Evolutionary conservation across 2,329 filamentous ascomycete species (phyloP).

Genomic region (Xylogone sp.): DNA sequence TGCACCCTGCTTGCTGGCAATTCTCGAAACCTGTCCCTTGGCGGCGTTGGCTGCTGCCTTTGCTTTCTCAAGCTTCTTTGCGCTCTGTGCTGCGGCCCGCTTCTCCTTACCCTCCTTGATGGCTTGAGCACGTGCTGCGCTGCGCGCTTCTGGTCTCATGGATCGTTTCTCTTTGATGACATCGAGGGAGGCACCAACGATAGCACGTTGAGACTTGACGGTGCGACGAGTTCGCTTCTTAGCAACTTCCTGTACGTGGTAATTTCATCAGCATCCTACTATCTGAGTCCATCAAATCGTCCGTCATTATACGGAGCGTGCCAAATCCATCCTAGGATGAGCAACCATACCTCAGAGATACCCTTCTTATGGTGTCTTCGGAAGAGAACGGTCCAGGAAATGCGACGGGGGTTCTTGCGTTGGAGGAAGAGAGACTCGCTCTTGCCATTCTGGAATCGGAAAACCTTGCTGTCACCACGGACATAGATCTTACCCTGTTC

Average conservation of each 20-base stretch:
- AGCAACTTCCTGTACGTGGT: slow-evolving; percentile 78
- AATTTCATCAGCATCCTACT: slow-evolving; percentile 11
- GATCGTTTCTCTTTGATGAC: slow-evolving; percentile 99
- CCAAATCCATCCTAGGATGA: slow-evolving; percentile 2
- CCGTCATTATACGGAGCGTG: background rate
- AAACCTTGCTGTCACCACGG: slow-evolving; percentile 99
- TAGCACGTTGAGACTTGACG: slow-evolving; percentile 97
- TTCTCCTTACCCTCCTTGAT: slow-evolving; percentile 99
- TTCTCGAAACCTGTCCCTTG: slow-evolving; percentile 75
- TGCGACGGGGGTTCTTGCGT: slow-evolving; percentile 99
- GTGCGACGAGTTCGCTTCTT: slow-evolving; percentile 99
- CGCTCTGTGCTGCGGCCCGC: slow-evolving; percentile 80
- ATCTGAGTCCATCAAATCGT: slow-evolving; percentile 1
- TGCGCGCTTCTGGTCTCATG: slow-evolving; percentile 92
- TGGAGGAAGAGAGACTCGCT: slow-evolving; percentile 99
- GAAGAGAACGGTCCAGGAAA: slow-evolving; percentile 98
- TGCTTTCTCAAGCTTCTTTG: slow-evolving; percentile 99
- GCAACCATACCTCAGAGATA: slow-evolving; percentile 91
- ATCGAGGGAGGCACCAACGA: slow-evolving; percentile 98
- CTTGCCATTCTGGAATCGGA: slow-evolving; percentile 99
- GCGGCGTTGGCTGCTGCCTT: slow-evolving; percentile 74
- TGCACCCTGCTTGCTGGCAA: slow-evolving; percentile 94
- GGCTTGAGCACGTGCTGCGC: slow-evolving; percentile 81
- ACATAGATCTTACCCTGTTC: slow-evolving; percentile 98
- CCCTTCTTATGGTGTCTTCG: slow-evolving; percentile 99